Evolutionary conservation across 495 filamentous ascomycete species (phyloP).

Genomic region (Evernia prunastri): DNA sequence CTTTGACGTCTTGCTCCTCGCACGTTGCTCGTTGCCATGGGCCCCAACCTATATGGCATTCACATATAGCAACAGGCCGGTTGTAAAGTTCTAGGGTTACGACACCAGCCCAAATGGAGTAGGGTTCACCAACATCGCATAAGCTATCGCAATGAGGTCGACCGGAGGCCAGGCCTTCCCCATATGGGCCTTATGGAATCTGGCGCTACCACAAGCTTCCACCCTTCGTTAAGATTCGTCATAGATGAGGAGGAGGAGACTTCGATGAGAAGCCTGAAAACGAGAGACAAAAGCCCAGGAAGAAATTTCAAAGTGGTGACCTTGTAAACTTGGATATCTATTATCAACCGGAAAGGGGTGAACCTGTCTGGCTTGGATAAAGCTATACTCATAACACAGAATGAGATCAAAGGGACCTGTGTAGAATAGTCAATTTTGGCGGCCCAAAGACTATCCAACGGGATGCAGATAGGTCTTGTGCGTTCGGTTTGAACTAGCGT

Average conservation of each 20-base stretch:
- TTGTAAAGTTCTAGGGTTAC: not conserved
- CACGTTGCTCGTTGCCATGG: not conserved
- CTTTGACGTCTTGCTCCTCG: not conserved
- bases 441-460: not conserved
- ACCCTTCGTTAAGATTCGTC: not conserved
- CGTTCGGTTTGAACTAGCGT: not conserved
- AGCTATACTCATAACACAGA: too few relatives aligned
- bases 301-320: not conserved
- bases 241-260: conserved; percentile 6
- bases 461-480: not conserved
- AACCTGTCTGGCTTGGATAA: not conserved
- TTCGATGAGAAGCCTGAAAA: not conserved
- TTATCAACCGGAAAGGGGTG: not conserved
- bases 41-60: not conserved
- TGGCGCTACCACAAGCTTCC: not conserved
- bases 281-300: not conserved
- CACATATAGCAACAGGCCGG: not conserved
- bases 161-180: conserved; percentile 1
- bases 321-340: not conserved
- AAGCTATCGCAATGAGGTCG: not conserved
- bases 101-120: not conserved
- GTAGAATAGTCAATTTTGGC: not conserved
- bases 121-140: not conserved
- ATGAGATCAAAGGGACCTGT: too few relatives aligned
- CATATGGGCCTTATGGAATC: not conserved